phyloP scores from a whole-genome alignment of 106 monocot species.

The Cymbidium sinense region DNA sequence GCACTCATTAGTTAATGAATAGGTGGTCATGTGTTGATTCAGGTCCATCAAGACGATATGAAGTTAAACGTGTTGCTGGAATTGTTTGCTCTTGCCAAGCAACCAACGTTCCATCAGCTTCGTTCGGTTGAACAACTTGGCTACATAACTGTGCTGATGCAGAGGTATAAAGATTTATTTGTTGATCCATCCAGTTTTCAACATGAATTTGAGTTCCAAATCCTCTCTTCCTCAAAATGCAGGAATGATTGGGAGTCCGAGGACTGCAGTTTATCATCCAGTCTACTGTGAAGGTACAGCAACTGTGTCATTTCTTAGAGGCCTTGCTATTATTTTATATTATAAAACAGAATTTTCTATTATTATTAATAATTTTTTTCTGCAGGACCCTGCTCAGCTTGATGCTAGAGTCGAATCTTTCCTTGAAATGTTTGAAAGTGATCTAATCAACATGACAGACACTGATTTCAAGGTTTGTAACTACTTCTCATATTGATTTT shows the following conservation, averaged over 20 bases:
- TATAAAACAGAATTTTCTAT: background rate
- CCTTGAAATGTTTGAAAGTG: slow-evolving; percentile 60
- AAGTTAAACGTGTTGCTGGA: slow-evolving; percentile 75
- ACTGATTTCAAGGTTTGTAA: slow-evolving; percentile 58
- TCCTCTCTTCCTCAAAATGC: slow-evolving; percentile 2
- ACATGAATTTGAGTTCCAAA: background rate
- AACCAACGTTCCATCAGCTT: slow-evolving; percentile 93
- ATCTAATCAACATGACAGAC: slow-evolving; percentile 59
- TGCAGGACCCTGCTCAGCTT: slow-evolving; percentile 81
- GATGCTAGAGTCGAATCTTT: slow-evolving; percentile 71
- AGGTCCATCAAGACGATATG: slow-evolving; percentile 88
- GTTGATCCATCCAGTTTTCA: background rate
- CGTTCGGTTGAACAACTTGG: slow-evolving; percentile 96
- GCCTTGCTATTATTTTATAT: background rate
- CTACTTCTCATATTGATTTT: too few relatives aligned
- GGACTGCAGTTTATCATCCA: slow-evolving; percentile 84
- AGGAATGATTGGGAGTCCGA: slow-evolving; percentile 71
- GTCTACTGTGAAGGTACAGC: slow-evolving; percentile 72
- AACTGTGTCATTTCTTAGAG: background rate
- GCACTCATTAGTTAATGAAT: background rate
- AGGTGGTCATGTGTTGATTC: slow-evolving; percentile 1
- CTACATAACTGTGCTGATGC: slow-evolving; percentile 64
- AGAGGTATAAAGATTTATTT: slow-evolving; percentile 48
- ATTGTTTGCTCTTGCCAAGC: slow-evolving; percentile 79
- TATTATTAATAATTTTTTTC: background rate